Base-by-base conservation (phyloP, 805 yeast species). In the Wickerhamiella nectarea region DNA sequence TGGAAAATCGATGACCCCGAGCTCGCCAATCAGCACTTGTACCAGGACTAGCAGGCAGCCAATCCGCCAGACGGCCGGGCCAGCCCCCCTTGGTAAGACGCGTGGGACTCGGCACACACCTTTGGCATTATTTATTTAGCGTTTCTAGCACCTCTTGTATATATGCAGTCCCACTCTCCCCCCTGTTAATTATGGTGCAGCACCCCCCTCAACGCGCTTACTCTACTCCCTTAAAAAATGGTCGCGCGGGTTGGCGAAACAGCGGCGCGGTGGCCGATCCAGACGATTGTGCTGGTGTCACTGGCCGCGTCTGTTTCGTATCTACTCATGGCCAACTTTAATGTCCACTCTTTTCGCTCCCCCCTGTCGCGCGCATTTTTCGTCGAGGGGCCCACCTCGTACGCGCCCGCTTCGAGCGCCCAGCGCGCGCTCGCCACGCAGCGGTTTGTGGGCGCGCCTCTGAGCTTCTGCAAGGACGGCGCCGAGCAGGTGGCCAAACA, bases 291-390 rank as follows among this genome's bases (percentile, higher is more conserved):
- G 38, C 56, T 75, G 45, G 72, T 85, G 5, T 70, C 89, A 11
- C 63, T 86, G 39, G 59, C 84, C 34, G 91, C 94, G 2, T 79
- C 94, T 3, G 64, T 82, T 43, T 80, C 89, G 7, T 89, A 87
- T 59, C 68, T 87, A 46, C 72, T 87, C 3, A 72, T 59, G 49
- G 63, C 74, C 46, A 66, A 64, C 51, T 53, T 62, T 38, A 59
- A 64, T 36, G 59, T 63, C n/a, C 31, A 50, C 35, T 43, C 52
- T 34, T 46, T 49, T 40, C 46, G 49, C 39, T 35, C 48, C 10
- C 41, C 52, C 34, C 47, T 54, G 34, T 37, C 54, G 17, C 55
- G 57, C 34, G 46, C 53, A 21, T 53, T 43, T 38, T 22, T 40
- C 12, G 51, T 54, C n/a, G 37, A 28, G 26, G 25, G 36, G 24